phyloP scores from a whole-genome alignment of 1,284 basidiomycete species.

The Sphaerobolus stellatus region DNA sequence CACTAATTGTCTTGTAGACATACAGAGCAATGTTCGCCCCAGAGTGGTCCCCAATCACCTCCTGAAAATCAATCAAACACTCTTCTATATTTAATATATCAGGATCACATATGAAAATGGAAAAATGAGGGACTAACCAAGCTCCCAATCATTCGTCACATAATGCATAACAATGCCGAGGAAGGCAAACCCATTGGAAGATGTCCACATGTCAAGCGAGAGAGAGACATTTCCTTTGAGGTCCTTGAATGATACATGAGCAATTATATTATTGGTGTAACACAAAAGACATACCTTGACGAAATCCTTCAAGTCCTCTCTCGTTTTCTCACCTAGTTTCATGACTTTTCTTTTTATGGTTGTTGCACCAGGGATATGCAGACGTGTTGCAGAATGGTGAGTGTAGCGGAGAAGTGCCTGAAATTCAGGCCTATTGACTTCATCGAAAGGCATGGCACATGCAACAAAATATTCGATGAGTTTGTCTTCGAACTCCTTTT shows the following conservation, averaged over 20 bases:
- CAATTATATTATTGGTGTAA: background rate
- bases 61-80: constrained; percentile 14
- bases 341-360: constrained; percentile 11
- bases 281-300: background rate
- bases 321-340: constrained; percentile 19
- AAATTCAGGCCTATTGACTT: constrained; percentile 30
- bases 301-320: constrained; percentile 22
- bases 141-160: constrained; percentile 23
- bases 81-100: constrained; percentile 10
- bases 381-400: background rate
- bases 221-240: constrained; percentile 25
- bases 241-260: constrained; percentile 15
- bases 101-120: background rate
- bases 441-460: constrained; percentile 33
- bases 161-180: constrained; percentile 34
- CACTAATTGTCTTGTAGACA: constrained; percentile 13
- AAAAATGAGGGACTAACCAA: background rate
- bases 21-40: constrained; percentile 14
- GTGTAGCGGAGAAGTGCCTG: constrained; percentile 21
- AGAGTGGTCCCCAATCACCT: constrained; percentile 14
- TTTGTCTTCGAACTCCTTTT: constrained; percentile 23
- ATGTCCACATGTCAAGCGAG: constrained; percentile 34
- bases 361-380: constrained; percentile 8
- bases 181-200: constrained; percentile 30
- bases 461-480: constrained; percentile 29